A percentile compares a stretch with the other conserved stretches of the same genome.
Evolutionary conservation across 257 asterid species (phyloP).

Genomic region (Solanum lycopersicoides): DNA sequence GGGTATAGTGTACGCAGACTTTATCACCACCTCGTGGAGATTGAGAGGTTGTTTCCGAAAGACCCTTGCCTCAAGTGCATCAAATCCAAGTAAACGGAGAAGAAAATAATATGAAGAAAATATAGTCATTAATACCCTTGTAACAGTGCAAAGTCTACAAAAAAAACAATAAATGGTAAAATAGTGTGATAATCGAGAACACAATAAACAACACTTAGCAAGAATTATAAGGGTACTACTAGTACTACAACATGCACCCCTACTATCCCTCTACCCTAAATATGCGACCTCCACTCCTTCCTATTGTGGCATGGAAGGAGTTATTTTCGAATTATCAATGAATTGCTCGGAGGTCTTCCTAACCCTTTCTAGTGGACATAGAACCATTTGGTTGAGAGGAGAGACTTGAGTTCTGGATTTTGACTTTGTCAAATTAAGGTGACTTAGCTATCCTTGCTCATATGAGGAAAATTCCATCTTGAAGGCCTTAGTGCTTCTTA

Average conservation of each 20-base stretch:
- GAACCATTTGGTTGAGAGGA: neutral
- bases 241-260: neutral
- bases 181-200: neutral
- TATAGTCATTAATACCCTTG: neutral
- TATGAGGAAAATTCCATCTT: neutral
- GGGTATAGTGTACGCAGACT: neutral
- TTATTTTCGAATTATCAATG: neutral
- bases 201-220: neutral
- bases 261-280: neutral
- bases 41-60: neutral
- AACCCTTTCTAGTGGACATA: neutral
- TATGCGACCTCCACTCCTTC: neutral
- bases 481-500: neutral
- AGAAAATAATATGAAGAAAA: neutral
- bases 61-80: neutral
- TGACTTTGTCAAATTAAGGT: neutral
- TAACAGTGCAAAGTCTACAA: neutral
- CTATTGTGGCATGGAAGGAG: neutral
- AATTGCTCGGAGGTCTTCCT: neutral
- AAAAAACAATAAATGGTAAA: neutral
- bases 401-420: neutral
- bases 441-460: neutral
- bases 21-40: neutral
- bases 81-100: neutral
- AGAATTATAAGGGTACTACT: neutral